phyloP scores from a whole-genome alignment of 768 basidiomycete species.

The Rubroboletus pulcherrimus region DNA sequence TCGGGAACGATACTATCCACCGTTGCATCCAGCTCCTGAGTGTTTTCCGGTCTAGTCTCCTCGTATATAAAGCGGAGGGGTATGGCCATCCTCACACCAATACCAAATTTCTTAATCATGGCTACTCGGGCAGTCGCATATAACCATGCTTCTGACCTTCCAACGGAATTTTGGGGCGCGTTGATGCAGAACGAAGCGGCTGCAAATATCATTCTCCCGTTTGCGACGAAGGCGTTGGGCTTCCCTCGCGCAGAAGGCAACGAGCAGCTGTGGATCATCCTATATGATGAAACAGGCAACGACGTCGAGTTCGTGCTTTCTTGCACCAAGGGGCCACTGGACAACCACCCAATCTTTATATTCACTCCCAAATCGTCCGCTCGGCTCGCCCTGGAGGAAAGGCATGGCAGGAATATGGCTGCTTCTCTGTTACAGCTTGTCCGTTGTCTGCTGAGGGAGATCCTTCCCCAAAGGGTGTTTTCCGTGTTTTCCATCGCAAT shows the following conservation, averaged over 20 bases:
- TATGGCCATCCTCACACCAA: conserved; percentile 11
- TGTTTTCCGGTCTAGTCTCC: not conserved
- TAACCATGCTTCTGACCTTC: conserved; percentile 15
- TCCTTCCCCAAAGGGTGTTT: conserved; percentile 47
- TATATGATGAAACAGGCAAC: conserved; percentile 11
- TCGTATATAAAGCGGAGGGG: conserved; percentile 5
- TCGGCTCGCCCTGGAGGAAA: conserved; percentile 28
- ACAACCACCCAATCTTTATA: conserved; percentile 65
- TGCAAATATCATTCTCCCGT: conserved; percentile 41
- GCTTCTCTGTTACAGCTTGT: conserved; percentile 44
- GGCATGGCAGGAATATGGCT: conserved; percentile 25
- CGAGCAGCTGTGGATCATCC: conserved; percentile 33
- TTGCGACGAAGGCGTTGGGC: conserved; percentile 30
- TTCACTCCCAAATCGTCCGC: conserved; percentile 42
- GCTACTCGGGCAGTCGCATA: conserved; percentile 6
- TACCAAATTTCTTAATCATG: conserved; percentile 20
- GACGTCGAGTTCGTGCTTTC: conserved; percentile 46
- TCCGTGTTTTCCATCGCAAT: conserved; percentile 59
- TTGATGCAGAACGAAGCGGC: conserved; percentile 29
- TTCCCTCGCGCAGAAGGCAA: not conserved
- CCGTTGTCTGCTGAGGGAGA: conserved; percentile 31
- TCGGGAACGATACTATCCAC: not conserved
- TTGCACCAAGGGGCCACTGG: conserved; percentile 53
- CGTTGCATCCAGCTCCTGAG: not conserved
- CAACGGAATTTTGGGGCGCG: conserved; percentile 26